Percentiles rank a stretch among this genome's conserved stretches.
These are phyloP conservation scores for Tylopilus plumbeoviolaceoides DNA, from an alignment of 768 basidiomycete species.

Conservation along the genomic window DNA sequence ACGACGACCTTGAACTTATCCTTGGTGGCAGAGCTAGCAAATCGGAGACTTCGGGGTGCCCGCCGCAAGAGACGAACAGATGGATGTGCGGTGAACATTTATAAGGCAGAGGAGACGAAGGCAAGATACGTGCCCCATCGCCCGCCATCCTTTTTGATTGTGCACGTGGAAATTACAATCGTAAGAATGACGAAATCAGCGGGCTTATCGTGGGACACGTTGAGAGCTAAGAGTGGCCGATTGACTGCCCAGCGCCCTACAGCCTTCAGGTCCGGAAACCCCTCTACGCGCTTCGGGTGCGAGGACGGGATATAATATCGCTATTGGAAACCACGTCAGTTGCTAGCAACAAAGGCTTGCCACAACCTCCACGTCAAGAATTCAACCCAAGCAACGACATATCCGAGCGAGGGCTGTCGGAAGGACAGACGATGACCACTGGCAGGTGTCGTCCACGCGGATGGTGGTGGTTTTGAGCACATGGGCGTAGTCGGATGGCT, in stretches of 20 bases:
- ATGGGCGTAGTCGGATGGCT: background rate
- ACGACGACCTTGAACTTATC: slow-evolving; percentile 80
- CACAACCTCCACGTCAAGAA: too few relatives aligned
- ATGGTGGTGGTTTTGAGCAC: background rate
- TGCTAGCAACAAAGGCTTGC: too few relatives aligned
- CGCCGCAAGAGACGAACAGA: slow-evolving; percentile 4
- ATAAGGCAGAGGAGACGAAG: background rate
- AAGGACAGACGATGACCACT: background rate
- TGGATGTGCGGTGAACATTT: slow-evolving; percentile 9
- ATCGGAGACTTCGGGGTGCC: slow-evolving; percentile 13
- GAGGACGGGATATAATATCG: too few relatives aligned
- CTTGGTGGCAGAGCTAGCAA: slow-evolving; percentile 27
- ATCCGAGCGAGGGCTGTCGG: background rate
- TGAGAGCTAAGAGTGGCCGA: too few relatives aligned
- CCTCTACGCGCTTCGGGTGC: too few relatives aligned
- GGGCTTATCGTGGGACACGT: background rate
- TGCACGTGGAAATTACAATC: slow-evolving; percentile 1
- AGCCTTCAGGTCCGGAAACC: background rate
- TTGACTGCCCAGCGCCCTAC: background rate
- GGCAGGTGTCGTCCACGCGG: background rate
- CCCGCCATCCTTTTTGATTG: background rate
- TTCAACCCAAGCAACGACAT: background rate
- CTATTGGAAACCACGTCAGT: too few relatives aligned
- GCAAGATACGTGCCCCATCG: background rate
- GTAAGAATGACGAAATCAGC: slow-evolving; percentile 15